A percentile compares a stretch with the other conserved stretches of the same genome.
Conservation (phyloP, 768 basidiomycete species). For the Lactarius sanguifluus region DNA sequence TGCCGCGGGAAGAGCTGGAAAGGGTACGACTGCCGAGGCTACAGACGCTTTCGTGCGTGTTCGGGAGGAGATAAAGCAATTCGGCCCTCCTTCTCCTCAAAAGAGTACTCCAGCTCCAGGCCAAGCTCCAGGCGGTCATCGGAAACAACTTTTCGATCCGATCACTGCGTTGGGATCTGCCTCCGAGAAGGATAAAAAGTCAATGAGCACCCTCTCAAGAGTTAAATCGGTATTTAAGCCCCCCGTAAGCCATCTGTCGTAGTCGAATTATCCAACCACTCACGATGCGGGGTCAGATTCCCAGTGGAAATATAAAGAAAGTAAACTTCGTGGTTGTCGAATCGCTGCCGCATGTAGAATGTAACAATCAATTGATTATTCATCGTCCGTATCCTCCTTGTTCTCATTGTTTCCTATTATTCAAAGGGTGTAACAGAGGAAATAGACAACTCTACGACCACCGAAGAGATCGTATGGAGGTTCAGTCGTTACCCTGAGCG, state of each 20-base stretch:
- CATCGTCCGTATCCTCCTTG: not conserved
- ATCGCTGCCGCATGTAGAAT: not conserved
- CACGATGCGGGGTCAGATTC: not conserved
- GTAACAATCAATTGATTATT: not conserved
- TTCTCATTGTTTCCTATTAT: not conserved
- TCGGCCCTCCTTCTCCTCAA: not conserved
- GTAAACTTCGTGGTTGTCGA: not conserved
- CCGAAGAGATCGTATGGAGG: not conserved
- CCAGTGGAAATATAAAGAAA: not conserved
- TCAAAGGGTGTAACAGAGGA: not conserved
- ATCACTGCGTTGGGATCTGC: not conserved
- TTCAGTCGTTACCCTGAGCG: not conserved
- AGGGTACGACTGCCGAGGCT: not conserved
- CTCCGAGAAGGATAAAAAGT: not conserved
- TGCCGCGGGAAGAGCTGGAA: not conserved
- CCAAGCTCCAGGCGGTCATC: not conserved
- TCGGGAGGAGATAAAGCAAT: not conserved
- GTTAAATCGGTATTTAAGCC: not conserved
- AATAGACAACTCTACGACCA: not conserved
- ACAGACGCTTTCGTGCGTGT: not conserved
- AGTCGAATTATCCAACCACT: not conserved
- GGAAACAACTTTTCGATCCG: not conserved
- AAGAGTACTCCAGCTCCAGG: not conserved
- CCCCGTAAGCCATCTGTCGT: not conserved
- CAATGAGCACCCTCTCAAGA: not conserved